Conservation (phyloP, 306 rosid species). For the Vicia sativa region DNA sequence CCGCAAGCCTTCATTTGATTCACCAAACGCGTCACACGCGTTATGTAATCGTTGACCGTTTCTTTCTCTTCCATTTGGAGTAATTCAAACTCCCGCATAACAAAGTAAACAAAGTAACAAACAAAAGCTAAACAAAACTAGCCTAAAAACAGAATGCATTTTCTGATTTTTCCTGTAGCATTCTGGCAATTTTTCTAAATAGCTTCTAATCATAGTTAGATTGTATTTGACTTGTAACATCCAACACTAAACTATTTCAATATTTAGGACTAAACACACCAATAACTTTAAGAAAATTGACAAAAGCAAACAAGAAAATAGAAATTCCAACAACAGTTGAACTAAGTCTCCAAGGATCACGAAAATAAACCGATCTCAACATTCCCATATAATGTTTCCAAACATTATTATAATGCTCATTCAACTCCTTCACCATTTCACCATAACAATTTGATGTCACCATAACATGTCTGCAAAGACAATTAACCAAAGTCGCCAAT, state of each 20-base stretch:
- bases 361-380: slow-evolving; percentile 31
- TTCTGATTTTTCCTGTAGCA: too few species aligned
- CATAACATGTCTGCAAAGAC: slow-evolving; percentile 37
- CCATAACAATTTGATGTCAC: slow-evolving; percentile 33
- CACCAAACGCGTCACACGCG: too few species aligned
- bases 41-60: too few species aligned
- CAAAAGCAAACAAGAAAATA: slow-evolving; percentile 31
- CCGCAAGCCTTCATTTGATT: too few species aligned
- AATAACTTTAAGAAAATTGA: slow-evolving; percentile 33
- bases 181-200: too few species aligned
- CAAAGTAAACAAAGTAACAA: too few species aligned
- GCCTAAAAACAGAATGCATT: too few species aligned
- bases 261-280: slow-evolving; percentile 14
- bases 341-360: slow-evolving; percentile 43
- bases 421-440: slow-evolving; percentile 20
- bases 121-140: too few species aligned
- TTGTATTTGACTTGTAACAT: too few species aligned
- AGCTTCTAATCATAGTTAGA: too few species aligned
- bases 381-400: slow-evolving; percentile 43
- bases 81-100: too few species aligned
- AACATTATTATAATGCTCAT: slow-evolving; percentile 27
- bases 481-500: slow-evolving; percentile 41
- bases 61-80: too few species aligned
- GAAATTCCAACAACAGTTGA: slow-evolving; percentile 37
- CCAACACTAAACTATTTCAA: not conserved